Base-by-base conservation (phyloP, 2,329 filamentous ascomycete species). In the Pseudogymnoascus pannorum region DNA sequence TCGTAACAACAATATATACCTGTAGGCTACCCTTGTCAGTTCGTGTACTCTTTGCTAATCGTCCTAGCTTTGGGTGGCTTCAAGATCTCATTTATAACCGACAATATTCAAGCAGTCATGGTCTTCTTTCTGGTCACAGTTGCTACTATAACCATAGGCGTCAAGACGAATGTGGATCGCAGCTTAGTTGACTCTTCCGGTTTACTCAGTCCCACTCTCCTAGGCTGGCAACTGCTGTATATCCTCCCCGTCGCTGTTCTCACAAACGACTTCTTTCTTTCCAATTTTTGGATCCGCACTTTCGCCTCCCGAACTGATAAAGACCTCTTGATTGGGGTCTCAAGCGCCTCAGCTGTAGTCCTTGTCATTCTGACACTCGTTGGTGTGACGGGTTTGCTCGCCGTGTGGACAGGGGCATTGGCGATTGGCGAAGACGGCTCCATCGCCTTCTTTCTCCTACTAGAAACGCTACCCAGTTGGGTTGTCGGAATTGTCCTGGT, bases 221-320 rank as follows among this genome's bases (percentile, higher is more conserved):
- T 94, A 1, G 91, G 91, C 61, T 94, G 91, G 89, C 90, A 94
- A 74, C 82, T 94, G 12, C 77, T 94, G 35, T 94, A 93, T 76
- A 93, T 94, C 66, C 80, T 94, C 1, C 89, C 91, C 0, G 82
- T 94, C 5, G 90, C 90, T 48, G 83, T 94, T 65, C 71, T 92
- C 61, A 92, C 89, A 63, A 94, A 93, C 75, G 87, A 92, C 77
- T 92, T 94, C 78, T 94, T 94, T 77, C 78, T 94, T 44, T 91
- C 88, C 31, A 87, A 85, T 66, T 92, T 91, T 74, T 94, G 90
- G 90, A 83, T 93, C 73, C 87, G 90, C 58, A 89, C 89, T 4
- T 94, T 94, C 69, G 87, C 89, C 16, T 88, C 88, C 59, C 87
- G 83, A 72, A 90, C 87, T 0, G 89, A 94, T 78, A 86, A 81